Conservation (phyloP, 805 yeast species). For the Starmerella powellii region DNA sequence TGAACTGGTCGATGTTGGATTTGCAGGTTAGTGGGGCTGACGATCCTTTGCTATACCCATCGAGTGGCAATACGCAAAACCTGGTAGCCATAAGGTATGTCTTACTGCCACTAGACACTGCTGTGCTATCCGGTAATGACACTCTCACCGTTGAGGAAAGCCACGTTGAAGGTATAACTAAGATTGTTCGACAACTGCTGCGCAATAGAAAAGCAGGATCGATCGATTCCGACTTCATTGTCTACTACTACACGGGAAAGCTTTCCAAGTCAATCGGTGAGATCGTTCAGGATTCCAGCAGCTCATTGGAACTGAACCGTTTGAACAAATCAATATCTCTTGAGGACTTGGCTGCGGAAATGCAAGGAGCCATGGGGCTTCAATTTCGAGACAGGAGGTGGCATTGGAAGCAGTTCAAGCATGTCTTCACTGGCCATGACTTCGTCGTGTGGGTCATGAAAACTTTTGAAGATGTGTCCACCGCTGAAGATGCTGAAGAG, state of each 20-base stretch:
- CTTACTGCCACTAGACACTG: conserved; percentile 50
- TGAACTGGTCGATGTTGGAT: conserved; percentile 88
- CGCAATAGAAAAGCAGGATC: conserved; percentile 18
- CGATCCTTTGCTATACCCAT: conserved; percentile 40
- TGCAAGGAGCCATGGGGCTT: conserved; percentile 54
- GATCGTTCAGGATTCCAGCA: conserved; percentile 33
- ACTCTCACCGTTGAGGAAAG: conserved; percentile 68
- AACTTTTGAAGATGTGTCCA: conserved; percentile 63
- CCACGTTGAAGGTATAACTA: conserved; percentile 70
- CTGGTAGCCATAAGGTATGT: conserved; percentile 70
- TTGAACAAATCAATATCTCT: conserved; percentile 34
- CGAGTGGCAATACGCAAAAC: conserved; percentile 38
- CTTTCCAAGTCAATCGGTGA: conserved; percentile 52
- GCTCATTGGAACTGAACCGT: conserved; percentile 18
- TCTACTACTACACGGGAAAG: conserved; percentile 73
- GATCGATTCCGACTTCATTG: conserved; percentile 14
- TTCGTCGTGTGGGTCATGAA: conserved; percentile 76
- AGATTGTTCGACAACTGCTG: conserved; percentile 16
- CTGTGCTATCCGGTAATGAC: conserved; percentile 45
- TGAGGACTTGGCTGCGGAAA: conserved; percentile 44
- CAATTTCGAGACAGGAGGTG: conserved; percentile 68
- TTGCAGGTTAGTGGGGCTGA: conserved; percentile 86
- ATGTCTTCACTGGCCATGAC: conserved; percentile 77
- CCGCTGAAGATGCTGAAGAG: conserved; percentile 69
- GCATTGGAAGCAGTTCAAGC: conserved; percentile 72